Evolutionary conservation across 2,329 filamentous ascomycete species (phyloP).

Genomic region (Apiospora koreana): DNA sequence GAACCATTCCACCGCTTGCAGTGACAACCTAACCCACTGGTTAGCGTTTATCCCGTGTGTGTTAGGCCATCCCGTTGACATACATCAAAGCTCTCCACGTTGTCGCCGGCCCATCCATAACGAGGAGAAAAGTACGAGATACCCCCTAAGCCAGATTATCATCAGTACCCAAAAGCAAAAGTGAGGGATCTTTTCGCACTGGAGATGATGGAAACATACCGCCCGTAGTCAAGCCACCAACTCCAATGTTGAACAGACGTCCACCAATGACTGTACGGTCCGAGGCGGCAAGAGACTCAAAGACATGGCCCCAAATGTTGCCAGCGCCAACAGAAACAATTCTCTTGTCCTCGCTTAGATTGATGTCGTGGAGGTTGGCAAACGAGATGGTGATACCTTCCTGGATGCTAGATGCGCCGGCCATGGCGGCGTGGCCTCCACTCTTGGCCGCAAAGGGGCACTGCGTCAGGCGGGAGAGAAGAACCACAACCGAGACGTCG

Average conservation of each 20-base stretch:
- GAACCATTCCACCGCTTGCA: background rate
- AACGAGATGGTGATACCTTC: conserved; percentile 19
- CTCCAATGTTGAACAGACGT: conserved; percentile 25
- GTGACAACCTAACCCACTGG: background rate
- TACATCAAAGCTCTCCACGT: conserved; percentile 42
- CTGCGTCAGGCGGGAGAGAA: conserved; percentile 9
- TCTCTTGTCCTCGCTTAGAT: conserved; percentile 27
- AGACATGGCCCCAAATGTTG: conserved; percentile 25
- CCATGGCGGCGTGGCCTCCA: conserved; percentile 29
- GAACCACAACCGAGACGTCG: background rate
- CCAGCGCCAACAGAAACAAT: conserved; percentile 34
- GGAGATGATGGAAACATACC: background rate
- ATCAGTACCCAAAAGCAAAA: background rate
- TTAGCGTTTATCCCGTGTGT: background rate
- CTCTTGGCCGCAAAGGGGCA: conserved; percentile 40
- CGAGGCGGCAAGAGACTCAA: conserved; percentile 15
- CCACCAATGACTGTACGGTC: conserved; percentile 23
- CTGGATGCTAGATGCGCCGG: conserved; percentile 23
- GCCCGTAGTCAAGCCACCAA: conserved; percentile 27
- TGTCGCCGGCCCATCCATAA: conserved; percentile 46
- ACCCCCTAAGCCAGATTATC: conserved; percentile 16
- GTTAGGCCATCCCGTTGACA: background rate
- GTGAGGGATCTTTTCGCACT: background rate
- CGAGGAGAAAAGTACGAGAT: conserved; percentile 24
- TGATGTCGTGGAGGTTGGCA: conserved; percentile 31